Conservation (phyloP, 805 yeast species). For the Brettanomyces nanus region DNA sequence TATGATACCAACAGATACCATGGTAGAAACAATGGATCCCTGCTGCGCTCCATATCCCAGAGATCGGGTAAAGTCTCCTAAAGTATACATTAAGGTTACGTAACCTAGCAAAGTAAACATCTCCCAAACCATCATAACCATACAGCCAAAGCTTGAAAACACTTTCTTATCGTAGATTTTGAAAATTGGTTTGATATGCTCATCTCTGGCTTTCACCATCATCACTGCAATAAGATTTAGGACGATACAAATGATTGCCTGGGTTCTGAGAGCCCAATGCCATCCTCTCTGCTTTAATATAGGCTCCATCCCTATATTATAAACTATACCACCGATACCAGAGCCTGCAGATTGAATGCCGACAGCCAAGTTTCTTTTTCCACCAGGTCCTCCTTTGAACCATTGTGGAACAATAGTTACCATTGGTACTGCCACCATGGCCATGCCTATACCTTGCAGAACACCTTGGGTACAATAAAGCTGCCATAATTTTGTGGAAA, state of each 20-base stretch:
- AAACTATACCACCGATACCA: constrained; percentile 46
- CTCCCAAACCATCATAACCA: constrained; percentile 29
- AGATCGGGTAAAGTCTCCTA: constrained; percentile 52
- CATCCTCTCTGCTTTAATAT: constrained; percentile 30
- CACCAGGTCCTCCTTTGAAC: constrained; percentile 36
- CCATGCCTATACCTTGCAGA: constrained; percentile 49
- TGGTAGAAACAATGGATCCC: constrained; percentile 51
- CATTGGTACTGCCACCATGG: constrained; percentile 51
- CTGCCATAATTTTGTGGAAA: constrained; percentile 53
- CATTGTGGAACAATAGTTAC: constrained; percentile 58
- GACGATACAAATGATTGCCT: constrained; percentile 31
- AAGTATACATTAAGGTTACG: constrained; percentile 47
- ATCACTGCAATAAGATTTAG: constrained; percentile 27
- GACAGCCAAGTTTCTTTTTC: constrained; percentile 46
- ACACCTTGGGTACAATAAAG: constrained; percentile 63
- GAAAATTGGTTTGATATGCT: constrained; percentile 27
- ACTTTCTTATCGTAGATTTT: constrained; percentile 34
- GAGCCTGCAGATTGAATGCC: constrained; percentile 43
- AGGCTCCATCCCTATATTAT: constrained; percentile 40
- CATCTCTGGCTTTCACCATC: constrained; percentile 30
- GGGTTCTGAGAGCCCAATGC: constrained; percentile 44
- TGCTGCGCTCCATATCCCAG: constrained; percentile 48
- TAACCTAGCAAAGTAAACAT: constrained; percentile 51
- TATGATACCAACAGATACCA: constrained; percentile 50
- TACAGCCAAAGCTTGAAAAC: constrained; percentile 29